Conservation (phyloP, 768 basidiomycete genomes). For the Erythrobasidium yunnanense region DNA sequence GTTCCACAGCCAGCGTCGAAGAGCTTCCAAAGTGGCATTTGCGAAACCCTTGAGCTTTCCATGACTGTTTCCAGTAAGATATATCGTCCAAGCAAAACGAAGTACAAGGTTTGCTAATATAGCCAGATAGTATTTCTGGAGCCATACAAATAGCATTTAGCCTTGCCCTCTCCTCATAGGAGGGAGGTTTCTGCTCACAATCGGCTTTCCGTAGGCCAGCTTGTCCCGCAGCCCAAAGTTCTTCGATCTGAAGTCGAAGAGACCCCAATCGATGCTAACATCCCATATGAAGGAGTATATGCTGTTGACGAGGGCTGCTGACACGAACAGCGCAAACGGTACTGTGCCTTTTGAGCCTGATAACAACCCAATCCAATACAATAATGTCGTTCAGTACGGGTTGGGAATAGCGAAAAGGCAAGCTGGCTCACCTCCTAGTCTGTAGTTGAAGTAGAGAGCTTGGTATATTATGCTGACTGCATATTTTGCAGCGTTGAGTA, state of each 20-base stretch:
- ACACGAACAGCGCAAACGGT: neutral
- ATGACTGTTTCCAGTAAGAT: neutral
- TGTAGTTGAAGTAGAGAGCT: constrained; percentile 3
- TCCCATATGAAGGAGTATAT: neutral
- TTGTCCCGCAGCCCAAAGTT: neutral
- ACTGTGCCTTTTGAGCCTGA: neutral
- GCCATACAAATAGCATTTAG: neutral
- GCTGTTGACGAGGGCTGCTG: neutral
- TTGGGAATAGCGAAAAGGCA: neutral
- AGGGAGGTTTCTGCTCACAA: neutral
- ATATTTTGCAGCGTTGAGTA: neutral
- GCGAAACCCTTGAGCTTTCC: neutral
- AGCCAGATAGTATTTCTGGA: constrained; percentile 10
- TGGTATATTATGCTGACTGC: neutral
- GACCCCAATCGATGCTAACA: constrained; percentile 17
- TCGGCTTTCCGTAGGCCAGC: neutral
- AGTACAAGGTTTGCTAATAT: neutral
- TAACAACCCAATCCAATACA: too few relatives aligned
- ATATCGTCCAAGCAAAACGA: constrained; percentile 9
- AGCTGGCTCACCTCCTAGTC: constrained; percentile 4
- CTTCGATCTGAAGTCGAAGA: neutral
- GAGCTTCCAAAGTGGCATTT: neutral
- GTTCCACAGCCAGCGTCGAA: constrained; percentile 13
- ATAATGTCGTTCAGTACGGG: too few relatives aligned
- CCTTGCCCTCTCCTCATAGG: neutral